These are phyloP conservation scores for Kandelia obovata DNA, from an alignment of 345 rosid species.

Conservation along the genomic window DNA sequence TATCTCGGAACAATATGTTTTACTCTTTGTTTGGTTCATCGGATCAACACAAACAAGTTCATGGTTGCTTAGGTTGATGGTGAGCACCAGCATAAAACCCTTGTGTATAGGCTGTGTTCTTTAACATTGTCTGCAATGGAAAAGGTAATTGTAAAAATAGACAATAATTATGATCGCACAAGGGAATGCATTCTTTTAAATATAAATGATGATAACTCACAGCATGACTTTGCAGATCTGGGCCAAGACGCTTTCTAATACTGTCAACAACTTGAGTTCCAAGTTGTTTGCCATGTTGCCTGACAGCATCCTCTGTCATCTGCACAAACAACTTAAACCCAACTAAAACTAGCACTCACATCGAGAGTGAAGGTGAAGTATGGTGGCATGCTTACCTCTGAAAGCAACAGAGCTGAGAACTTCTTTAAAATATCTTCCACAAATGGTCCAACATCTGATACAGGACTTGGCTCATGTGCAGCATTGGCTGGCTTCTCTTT, in stretches of 20 bases:
- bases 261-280: slow-evolving; percentile 47
- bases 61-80: slow-evolving; percentile 31
- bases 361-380: slow-evolving; percentile 3
- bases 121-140: slow-evolving; percentile 62
- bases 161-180: slow-evolving; percentile 5
- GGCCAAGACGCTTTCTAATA: slow-evolving; percentile 42
- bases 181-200: not conserved
- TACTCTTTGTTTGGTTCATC: not conserved
- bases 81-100: slow-evolving; percentile 69
- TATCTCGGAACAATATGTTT: too few species aligned
- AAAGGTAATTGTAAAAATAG: not conserved
- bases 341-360: not conserved
- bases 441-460: slow-evolving; percentile 48
- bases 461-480: slow-evolving; percentile 21
- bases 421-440: slow-evolving; percentile 67
- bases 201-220: slow-evolving; percentile 38
- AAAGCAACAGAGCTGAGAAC: slow-evolving; percentile 49
- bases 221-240: slow-evolving; percentile 59
- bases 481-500: slow-evolving; percentile 29
- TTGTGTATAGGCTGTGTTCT: slow-evolving; percentile 77
- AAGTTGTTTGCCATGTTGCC: slow-evolving; percentile 44
- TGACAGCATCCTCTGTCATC: slow-evolving; percentile 43
- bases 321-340: slow-evolving; percentile 20
- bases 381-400: slow-evolving; percentile 40
- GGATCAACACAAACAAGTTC: not conserved